Evolutionary conservation across 345 rosid species (phyloP), one percentile per base, ranked within the genome.

Genomic region (Salix udensis): DNA sequence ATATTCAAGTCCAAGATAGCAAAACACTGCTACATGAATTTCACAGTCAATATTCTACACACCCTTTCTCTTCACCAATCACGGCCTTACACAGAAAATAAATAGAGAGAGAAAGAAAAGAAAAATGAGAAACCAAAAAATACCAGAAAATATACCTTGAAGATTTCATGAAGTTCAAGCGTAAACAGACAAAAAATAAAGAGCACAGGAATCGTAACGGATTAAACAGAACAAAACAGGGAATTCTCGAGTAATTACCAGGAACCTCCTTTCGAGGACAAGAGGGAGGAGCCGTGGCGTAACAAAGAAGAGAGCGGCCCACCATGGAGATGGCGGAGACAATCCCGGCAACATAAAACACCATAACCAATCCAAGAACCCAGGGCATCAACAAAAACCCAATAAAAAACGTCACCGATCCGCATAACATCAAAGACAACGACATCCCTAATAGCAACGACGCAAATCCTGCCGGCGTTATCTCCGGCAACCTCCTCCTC

Each of bases 331-430:
- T 78, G 11, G 88, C 72, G 5, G 99, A 88, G 18, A 96, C 90
- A 68, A 92, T 72, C 40, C 97, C 99, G 2, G 87, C 99, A 58
- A 93, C 91, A 64, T 92, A 93, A 46, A 93, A 84, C 71, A 90
- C 77, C 91, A 91, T 78, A 7, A 92, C 77, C 73, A 96, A 85
- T 74, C 94, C 95, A 2, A 96, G 52, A 65, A 93, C 91, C 98
- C 98, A 96, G 1, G 99, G 99, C 96, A 96, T 88, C 91, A 96
- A 70, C 77, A 96, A 82, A 71, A 96, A 91, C 0, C 99, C 99
- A 24, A 96, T 88, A 72, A 96, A 93, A 86, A 96, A 93, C 65
- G 99, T 92, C 66, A 96, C 88, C 58, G 97, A 92, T 83, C 99
- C 98, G 67, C 98, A 92, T 6, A 96, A 77, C 94, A 96, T 93